Evolutionary conservation across 2,329 filamentous ascomycete genomes (phyloP), one percentile per base, ranked within the genome.

Genomic region (Alternaria sp.): DNA sequence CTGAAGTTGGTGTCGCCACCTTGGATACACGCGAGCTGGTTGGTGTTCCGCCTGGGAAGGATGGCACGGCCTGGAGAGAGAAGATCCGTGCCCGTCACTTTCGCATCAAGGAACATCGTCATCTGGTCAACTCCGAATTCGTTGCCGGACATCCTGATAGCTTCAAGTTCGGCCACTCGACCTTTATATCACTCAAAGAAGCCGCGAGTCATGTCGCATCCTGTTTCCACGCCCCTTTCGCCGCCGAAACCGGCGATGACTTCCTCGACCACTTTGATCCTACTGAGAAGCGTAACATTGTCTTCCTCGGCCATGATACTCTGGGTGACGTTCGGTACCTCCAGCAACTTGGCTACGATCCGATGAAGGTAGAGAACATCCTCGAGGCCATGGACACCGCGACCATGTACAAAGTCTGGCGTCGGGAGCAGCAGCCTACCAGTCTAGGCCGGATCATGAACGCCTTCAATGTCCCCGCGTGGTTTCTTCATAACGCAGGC

Each of bases 1-100:
- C 94, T 0, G 96, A 99, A 78, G 85, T 99, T 43, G 96, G 96
- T 1, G 84, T 99, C 44, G 90, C 93, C 1, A 89, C 90, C 3
- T 83, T 98, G 0, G 93, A 98, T 76, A 93, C 91, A 1, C 77
- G 81, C 19, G 84, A 88, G 54, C 78, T 93, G 21, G 71, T 80
- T 1, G 81, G 78, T 8, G 65, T 89, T 1, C 72, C 87, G 0
- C 91, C 92, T 3, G 92, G 92, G 0, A 71, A 81, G 3, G 79
- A 83, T 25, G 92, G 89, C 4, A 71, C 81, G 44, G 84, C 88
- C 40, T 97, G 94, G 93, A 86, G 88, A 67, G 71, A 82, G 0
- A 79, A 85, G 54, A 91, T 97, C 67, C 83, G 87, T 28, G 88
- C 87, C 12, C 87, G 90, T 25, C 96, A 99, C 78, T 87, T 97